Evolutionary conservation across 805 yeast species (phyloP).

Genomic region (Lipomyces starkeyi): DNA sequence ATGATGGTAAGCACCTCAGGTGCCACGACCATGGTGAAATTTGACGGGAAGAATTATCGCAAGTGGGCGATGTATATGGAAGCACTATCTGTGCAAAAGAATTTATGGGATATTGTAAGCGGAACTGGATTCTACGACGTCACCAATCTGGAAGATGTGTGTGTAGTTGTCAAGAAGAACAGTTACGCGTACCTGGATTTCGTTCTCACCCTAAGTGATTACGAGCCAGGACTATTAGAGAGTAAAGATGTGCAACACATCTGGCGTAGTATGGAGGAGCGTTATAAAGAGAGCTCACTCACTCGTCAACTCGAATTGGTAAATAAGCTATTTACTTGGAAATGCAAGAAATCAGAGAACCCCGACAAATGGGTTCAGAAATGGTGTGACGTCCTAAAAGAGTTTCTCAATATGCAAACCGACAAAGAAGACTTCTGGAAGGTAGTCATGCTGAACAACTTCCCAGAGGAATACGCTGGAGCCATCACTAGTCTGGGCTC

Average conservation of each 20-base stretch:
- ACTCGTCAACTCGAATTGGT: not conserved
- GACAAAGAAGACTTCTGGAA: not conserved
- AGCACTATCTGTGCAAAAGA: no score
- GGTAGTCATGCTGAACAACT: not conserved
- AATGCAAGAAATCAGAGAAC: not conserved
- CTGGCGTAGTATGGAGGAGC: not conserved
- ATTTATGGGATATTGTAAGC: no score
- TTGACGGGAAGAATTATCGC: not conserved
- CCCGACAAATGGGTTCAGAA: not conserved
- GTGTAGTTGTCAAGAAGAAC: not conserved
- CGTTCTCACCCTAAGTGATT: not conserved
- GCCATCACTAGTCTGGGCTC: no score
- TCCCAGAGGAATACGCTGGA: not conserved
- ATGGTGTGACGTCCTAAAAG: not conserved
- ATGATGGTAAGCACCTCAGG: not conserved
- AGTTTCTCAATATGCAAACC: not conserved
- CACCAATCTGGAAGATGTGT: not conserved
- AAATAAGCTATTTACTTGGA: not conserved
- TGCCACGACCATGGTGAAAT: not conserved
- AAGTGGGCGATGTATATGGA: no score
- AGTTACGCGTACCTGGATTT: not conserved
- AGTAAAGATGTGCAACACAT: not conserved
- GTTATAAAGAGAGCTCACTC: not conserved
- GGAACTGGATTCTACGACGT: no score
- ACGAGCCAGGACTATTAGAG: not conserved